Conservation (phyloP, 2,329 filamentous ascomycete species). For the Botrytis fabae region DNA sequence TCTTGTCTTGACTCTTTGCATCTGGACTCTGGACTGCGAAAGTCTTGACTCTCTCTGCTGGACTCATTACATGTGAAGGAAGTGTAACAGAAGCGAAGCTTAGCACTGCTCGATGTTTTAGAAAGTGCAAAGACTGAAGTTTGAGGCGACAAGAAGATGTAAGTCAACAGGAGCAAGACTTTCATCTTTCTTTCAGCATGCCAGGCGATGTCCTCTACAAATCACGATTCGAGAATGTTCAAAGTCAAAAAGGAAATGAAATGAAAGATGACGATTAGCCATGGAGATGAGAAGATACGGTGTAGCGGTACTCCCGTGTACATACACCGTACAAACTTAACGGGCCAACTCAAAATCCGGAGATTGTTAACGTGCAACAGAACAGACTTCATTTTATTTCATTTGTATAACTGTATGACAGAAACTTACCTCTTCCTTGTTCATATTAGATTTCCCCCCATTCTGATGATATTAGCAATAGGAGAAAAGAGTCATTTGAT, state of each 20-base stretch:
- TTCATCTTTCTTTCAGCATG: neutral
- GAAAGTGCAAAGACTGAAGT: neutral
- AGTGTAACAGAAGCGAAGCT: neutral
- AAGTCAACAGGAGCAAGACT: neutral
- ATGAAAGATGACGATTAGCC: neutral
- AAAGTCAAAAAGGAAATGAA: neutral
- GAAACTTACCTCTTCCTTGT: neutral
- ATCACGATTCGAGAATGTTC: neutral
- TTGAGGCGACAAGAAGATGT: neutral
- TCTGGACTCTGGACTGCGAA: neutral
- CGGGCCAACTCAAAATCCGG: neutral
- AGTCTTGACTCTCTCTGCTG: neutral
- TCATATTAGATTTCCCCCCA: neutral
- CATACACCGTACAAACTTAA: neutral
- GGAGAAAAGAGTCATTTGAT: neutral
- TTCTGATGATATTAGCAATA: neutral
- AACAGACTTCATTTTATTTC: constrained; percentile 6
- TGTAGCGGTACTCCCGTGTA: neutral
- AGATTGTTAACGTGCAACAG: constrained; percentile 8
- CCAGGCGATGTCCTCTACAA: neutral
- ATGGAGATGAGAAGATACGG: constrained; percentile 5
- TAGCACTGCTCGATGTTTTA: neutral
- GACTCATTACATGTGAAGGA: neutral
- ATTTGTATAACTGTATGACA: neutral
- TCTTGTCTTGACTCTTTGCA: neutral